phyloP scores from a whole-genome alignment of 495 filamentous ascomycete genomes.

The Trichoderma virens region DNA sequence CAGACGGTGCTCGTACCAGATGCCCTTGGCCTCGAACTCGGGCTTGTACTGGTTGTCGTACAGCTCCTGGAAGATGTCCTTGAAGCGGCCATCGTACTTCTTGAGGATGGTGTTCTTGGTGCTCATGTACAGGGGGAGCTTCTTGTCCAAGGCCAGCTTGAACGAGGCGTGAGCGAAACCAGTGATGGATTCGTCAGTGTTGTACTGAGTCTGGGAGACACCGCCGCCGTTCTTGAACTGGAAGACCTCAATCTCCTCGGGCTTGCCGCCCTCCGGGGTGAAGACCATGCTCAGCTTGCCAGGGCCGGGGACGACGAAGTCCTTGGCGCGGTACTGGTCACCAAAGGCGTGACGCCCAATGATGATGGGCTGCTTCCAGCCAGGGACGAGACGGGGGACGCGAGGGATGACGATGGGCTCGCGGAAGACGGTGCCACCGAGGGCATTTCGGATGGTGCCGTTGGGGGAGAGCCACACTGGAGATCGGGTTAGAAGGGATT shows the following conservation, averaged over 20 bases:
- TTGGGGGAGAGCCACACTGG: constrained; percentile 97
- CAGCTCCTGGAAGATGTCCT: constrained; percentile 98
- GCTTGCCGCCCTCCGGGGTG: constrained; percentile 75
- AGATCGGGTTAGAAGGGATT: constrained; percentile 12
- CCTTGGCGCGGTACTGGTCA: constrained; percentile 96
- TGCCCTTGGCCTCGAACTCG: constrained; percentile 79
- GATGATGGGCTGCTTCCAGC: constrained; percentile 98
- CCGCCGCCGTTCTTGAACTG: constrained; percentile 79
- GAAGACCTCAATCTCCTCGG: constrained; percentile 81
- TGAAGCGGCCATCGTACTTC: constrained; percentile 96
- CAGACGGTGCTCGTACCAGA: constrained; percentile 98
- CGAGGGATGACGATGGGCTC: constrained; percentile 93
- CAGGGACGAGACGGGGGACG: constrained; percentile 85
- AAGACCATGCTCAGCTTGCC: constrained; percentile 91
- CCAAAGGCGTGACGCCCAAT: constrained; percentile 98
- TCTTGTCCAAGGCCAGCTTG: constrained; percentile 85
- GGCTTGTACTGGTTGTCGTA: constrained; percentile 81
- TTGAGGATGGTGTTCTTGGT: constrained; percentile 99
- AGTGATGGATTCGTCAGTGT: constrained; percentile 87
- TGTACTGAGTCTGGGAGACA: constrained; percentile 91
- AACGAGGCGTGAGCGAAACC: constrained; percentile 95
- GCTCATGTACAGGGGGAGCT: constrained; percentile 90
- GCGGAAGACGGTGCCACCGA: constrained; percentile 95
- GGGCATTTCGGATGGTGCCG: constrained; percentile 91
- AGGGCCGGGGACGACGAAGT: constrained; percentile 68